Conservation (phyloP, 2,329 filamentous ascomycete species). For the Cadophora gregata region DNA sequence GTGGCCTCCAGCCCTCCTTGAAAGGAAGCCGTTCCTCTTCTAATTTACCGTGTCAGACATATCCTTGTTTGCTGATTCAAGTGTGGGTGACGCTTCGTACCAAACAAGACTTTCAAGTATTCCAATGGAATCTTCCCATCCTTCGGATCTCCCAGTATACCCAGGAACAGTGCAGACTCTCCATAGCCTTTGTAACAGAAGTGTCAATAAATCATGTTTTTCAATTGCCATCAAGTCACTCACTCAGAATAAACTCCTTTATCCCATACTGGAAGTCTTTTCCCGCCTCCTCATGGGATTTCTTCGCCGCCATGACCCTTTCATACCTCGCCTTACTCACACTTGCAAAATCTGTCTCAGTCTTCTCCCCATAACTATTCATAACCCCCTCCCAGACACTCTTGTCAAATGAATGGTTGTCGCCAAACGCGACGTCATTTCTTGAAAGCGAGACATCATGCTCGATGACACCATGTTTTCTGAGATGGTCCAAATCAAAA, state of each 20-base stretch:
- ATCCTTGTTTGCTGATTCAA: no score
- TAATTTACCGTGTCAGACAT: constrained; percentile 19
- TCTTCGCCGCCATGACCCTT: constrained; percentile 23
- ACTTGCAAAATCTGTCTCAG: constrained; percentile 26
- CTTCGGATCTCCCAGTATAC: constrained; percentile 27
- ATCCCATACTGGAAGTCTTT: constrained; percentile 31
- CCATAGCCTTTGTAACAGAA: constrained; percentile 18
- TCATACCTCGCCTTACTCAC: constrained; percentile 31
- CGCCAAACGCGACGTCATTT: constrained; percentile 28
- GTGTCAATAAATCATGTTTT: not conserved
- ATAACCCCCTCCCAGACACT: constrained; percentile 25
- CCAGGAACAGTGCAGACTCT: constrained; percentile 30
- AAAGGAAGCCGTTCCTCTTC: constrained; percentile 31
- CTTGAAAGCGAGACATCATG: constrained; percentile 32
- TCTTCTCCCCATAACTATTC: constrained; percentile 21
- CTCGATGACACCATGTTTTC: constrained; percentile 33
- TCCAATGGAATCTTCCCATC: constrained; percentile 31
- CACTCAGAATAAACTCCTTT: constrained; percentile 31
- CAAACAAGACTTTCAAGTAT: constrained; percentile 29
- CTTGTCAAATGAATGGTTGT: constrained; percentile 29
- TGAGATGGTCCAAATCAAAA: constrained; percentile 29
- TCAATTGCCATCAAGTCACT: not conserved
- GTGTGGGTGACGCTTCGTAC: constrained; percentile 19
- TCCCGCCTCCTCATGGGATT: constrained; percentile 26
- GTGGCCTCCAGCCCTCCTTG: constrained; percentile 31